phyloP scores from a whole-genome alignment of 202 grass and related monocot genomes.

The Zizania palustris region DNA sequence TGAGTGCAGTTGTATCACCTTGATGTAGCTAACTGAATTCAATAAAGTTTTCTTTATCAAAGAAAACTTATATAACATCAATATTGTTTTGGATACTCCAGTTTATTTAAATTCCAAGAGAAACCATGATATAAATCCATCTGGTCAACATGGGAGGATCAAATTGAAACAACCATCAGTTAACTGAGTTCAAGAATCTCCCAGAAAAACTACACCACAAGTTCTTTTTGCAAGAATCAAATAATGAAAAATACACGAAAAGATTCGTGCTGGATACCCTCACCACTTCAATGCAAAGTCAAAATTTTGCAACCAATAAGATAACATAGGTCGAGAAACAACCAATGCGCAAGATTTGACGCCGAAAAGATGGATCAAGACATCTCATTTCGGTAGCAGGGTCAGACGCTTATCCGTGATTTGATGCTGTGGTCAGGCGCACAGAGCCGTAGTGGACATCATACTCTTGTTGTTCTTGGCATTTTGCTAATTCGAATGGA shows the following conservation, averaged over 20 bases:
- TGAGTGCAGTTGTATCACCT: too few relatives aligned
- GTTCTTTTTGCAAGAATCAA: neutral
- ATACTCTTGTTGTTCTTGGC: neutral
- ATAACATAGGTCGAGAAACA: neutral
- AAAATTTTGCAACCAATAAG: neutral
- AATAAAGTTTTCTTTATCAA: too few relatives aligned
- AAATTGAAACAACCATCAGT: neutral
- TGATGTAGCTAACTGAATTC: too few relatives aligned
- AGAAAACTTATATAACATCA: neutral
- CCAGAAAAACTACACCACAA: neutral
- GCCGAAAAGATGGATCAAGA: neutral
- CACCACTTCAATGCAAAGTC: neutral
- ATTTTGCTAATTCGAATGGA: neutral
- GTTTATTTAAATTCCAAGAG: neutral
- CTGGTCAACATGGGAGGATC: neutral
- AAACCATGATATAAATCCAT: neutral
- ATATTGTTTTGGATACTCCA: neutral
- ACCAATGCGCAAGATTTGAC: neutral
- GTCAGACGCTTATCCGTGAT: conserved; percentile 15
- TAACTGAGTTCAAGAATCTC: neutral
- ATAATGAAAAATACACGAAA: neutral
- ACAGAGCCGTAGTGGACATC: neutral
- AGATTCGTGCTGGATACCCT: neutral
- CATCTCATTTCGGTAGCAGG: neutral
- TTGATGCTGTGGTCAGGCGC: neutral